phyloP scores from a whole-genome alignment of 257 asterid genomes.

The Mitragyna speciosa region DNA sequence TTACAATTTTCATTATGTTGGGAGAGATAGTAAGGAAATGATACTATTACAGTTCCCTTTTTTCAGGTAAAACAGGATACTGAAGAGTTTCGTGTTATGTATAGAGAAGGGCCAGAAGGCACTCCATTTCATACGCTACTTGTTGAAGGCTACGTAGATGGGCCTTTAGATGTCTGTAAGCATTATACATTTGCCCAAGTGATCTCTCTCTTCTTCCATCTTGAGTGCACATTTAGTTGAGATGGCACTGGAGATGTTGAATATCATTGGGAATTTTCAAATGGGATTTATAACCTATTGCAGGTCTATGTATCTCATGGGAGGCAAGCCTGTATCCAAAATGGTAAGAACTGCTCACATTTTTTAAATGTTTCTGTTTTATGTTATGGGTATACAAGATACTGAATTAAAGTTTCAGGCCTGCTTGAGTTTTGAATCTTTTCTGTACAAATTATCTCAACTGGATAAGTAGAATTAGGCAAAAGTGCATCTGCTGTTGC shows the following conservation, averaged over 20 bases:
- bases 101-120: conserved; percentile 87
- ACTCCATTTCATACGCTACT: conserved; percentile 83
- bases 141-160: conserved; percentile 90
- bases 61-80: conserved; percentile 80
- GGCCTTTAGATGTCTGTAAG: conserved; percentile 94
- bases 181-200: conserved; percentile 20
- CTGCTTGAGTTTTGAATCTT: background rate
- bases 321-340: conserved; percentile 66
- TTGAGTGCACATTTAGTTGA: background rate
- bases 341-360: conserved; percentile 49
- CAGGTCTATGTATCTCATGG: conserved; percentile 83
- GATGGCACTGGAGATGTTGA: background rate
- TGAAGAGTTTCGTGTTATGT: conserved; percentile 86
- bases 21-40: background rate
- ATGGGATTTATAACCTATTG: conserved; percentile 13
- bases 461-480: background rate
- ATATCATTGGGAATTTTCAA: conserved; percentile 12
- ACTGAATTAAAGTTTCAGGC: background rate
- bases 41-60: conserved; percentile 16
- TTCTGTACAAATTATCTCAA: background rate
- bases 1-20: background rate
- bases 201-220: background rate
- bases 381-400: background rate
- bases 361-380: conserved; percentile 1
- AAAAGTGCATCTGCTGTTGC: background rate